Evolutionary conservation across 2,329 filamentous ascomycete species (phyloP), one percentile per base, ranked within the genome.

Genomic region (Colletotrichum sojae): DNA sequence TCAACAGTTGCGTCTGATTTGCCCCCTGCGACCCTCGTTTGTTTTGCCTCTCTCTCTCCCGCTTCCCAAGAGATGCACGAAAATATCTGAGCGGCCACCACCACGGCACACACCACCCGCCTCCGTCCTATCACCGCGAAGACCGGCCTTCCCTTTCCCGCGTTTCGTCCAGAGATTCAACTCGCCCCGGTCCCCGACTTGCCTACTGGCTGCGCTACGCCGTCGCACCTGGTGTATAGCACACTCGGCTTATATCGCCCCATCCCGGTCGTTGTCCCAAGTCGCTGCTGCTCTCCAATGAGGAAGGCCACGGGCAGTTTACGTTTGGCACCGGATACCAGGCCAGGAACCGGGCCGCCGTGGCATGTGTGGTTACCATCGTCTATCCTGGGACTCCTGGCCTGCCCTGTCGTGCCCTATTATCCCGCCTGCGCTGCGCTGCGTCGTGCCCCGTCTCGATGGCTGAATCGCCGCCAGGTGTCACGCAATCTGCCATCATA

Each of bases 131-230:
- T 36, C 31, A 36, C 31, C 22, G 22, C 22, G 49, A 58, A 20
- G 40, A 57, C 55, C 62, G 66, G 62, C 66, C 66, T 56, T 40
- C 8, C 62, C 25, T 36, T 60, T 69, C 51, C 66, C 66, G 66
- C 62, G 66, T 69, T 69, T 69, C 66, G 66, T 69, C 66, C 62
- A 66, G 55, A 59, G 25, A 49, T 48, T 52, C 49, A 54, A 53
- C 36, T 60, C 56, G n/a, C 55, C 39, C 48, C 18, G 16, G n/a
- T n/a, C 5, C 15, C 5, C 27, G 15, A 40, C 46, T 46, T 46
- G 40, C 39, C 36, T 8, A 6, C 27, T 46, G 13, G 43, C 15
- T 16, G 43, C 43, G 43, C 43, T 46, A 18, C 43, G 16, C 48
- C 25, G 36, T 18, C 31, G 45, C 64, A 31, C 27, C 27, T 31